Base-by-base conservation (phyloP, 2,329 filamentous ascomycete genomes). In the Sarocladium kiliense region DNA sequence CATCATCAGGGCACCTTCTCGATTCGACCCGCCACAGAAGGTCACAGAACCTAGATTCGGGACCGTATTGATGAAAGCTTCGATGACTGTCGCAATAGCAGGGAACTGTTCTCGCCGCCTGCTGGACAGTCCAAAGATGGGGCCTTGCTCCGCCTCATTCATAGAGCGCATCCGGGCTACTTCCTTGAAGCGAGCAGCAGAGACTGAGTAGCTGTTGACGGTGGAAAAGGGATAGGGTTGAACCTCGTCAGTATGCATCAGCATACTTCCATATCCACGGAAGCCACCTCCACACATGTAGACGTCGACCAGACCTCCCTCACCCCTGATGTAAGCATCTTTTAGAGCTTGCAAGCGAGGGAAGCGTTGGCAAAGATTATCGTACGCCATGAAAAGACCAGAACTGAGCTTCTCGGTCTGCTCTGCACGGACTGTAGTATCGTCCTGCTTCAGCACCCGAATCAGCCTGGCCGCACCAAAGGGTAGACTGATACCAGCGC, bases 241-340 rank as follows among this genome's bases (percentile, higher is more conserved):
- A 42, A 90, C 80, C 5, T 76, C 71, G 63, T 93, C 88, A 61
- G 82, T 80, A 66, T 88, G 85, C 87, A 96, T 92, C 54, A 96
- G 77, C 65, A 96, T 85, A 69, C 90, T 95, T 6, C 91, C 92
- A 77, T 95, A 96, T 16, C 92, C 92, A 34, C 92, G 79, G 66
- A 96, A 96, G 0, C 92, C 92, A 23, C 92, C 92, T 42, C 92
- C 92, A 59, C 89, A 96, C 56, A 97, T 84, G 67, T 92, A 96
- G 9, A 96, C 76, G 32, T 87, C 83, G 56, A 91, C 76, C 3
- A 80, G 80, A 50, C 61, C 58, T 39, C 63, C 58, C 32, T 63
- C 58, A 27, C 63, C 62, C 18, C 58, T 59, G 21, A 68, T 63
- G 26, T 72, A 67, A 14, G 76, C 74, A 19, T 69, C 62, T 12